Evolutionary conservation across 1,139 yeast species (phyloP).

Genomic region (Petasospora rhodanensis): DNA sequence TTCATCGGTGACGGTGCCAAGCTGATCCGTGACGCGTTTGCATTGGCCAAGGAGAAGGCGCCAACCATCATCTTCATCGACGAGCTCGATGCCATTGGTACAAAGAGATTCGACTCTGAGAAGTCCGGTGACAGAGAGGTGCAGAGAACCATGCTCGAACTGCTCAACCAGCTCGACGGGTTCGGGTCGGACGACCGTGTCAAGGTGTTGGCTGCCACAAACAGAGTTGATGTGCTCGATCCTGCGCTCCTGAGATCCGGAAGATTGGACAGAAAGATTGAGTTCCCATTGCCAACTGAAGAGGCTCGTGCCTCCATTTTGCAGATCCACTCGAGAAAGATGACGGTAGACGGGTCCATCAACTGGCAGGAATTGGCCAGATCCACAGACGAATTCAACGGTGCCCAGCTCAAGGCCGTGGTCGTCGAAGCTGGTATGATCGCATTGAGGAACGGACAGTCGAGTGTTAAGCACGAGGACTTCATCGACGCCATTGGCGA

Average conservation of each 20-base stretch:
- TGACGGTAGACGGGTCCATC: constrained; percentile 89
- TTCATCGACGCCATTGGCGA: constrained; percentile 97
- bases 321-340: constrained; percentile 94
- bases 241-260: constrained; percentile 97
- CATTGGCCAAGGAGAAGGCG: constrained; percentile 97
- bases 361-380: constrained; percentile 98
- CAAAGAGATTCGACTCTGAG: constrained; percentile 96
- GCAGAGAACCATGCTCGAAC: constrained; percentile 97
- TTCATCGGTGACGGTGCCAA: constrained; percentile 99
- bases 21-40: constrained; percentile 95
- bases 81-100: constrained; percentile 72
- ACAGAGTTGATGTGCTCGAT: constrained; percentile 95
- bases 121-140: constrained; percentile 98
- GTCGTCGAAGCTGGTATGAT: constrained; percentile 99
- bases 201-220: constrained; percentile 96
- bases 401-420: constrained; percentile 97
- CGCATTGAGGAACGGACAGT: constrained; percentile 93
- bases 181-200: constrained; percentile 98
- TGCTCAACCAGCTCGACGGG: constrained; percentile 95
- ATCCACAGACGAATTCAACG: constrained; percentile 96
- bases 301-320: constrained; percentile 95
- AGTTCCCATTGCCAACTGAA: constrained; percentile 95
- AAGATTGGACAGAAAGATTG: constrained; percentile 94
- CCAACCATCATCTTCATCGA: constrained; percentile 72
- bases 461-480: constrained; percentile 91